Evolutionary conservation across 2,329 filamentous ascomycete species (phyloP).

Genomic region (Periconia sp.): DNA sequence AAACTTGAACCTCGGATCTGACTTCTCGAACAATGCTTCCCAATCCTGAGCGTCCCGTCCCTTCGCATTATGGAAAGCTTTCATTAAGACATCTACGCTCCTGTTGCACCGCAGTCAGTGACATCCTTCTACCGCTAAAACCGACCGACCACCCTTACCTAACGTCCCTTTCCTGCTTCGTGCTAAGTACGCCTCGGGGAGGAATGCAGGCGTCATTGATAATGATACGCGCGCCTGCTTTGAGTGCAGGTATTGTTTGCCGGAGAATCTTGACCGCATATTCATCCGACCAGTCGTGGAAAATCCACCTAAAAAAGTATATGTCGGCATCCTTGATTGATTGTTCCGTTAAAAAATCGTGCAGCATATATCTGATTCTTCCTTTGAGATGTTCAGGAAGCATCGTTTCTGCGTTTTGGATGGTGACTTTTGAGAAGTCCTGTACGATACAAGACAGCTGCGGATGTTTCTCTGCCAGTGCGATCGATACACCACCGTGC

Average conservation of each 20-base stretch:
- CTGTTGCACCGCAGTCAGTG: too few relatives aligned
- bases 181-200: conserved; percentile 9
- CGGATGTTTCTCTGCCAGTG: neutral
- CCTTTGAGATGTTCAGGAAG: conserved; percentile 5
- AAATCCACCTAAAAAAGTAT: conserved; percentile 43
- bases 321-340: conserved; percentile 28
- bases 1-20: conserved; percentile 28
- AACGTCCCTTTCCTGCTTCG: conserved; percentile 9
- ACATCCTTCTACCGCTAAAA: too few relatives aligned
- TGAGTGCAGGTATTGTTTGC: conserved; percentile 21
- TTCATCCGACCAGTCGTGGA: conserved; percentile 47
- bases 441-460: neutral
- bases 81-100: conserved; percentile 48
- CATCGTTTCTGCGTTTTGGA: neutral
- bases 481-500: neutral
- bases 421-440: neutral
- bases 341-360: conserved; percentile 23
- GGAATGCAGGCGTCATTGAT: conserved; percentile 16
- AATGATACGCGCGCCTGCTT: conserved; percentile 19
- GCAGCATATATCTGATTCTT: conserved; percentile 15
- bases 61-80: conserved; percentile 49
- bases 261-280: conserved; percentile 18
- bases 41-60: conserved; percentile 51
- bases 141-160: conserved; percentile 9
- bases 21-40: conserved; percentile 44